Percentiles rank a stretch among this genome's conserved stretches.
These are phyloP conservation scores for Harrya chromipes DNA, from an alignment of 768 basidiomycete species.

Conservation along the genomic window DNA sequence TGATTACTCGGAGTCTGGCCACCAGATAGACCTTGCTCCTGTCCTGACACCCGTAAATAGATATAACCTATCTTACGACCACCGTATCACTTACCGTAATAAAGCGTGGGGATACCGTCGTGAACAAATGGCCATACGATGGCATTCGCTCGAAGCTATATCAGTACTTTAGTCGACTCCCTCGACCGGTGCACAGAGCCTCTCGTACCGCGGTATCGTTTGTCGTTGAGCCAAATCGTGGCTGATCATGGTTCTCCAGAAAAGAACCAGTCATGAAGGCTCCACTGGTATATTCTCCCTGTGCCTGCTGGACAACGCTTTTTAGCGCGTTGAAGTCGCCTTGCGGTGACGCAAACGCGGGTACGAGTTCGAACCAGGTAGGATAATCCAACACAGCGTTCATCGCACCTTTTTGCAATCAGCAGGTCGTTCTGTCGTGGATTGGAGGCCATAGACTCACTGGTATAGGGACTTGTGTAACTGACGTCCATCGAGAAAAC, in stretches of 20 bases:
- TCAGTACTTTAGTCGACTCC: neutral
- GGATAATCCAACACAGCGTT: slow-evolving; percentile 50
- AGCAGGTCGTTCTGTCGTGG: neutral
- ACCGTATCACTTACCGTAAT: slow-evolving; percentile 37
- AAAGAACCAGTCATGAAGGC: slow-evolving; percentile 44
- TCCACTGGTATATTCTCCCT: slow-evolving; percentile 39
- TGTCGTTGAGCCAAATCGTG: slow-evolving; percentile 44
- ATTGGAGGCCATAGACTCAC: slow-evolving; percentile 25
- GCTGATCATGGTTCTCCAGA: slow-evolving; percentile 55
- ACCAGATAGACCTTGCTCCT: slow-evolving; percentile 49
- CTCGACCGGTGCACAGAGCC: too few relatives aligned
- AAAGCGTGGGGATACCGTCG: slow-evolving; percentile 50
- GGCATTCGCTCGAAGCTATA: slow-evolving; percentile 44
- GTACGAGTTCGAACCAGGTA: slow-evolving; percentile 41
- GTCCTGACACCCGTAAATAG: slow-evolving; percentile 29
- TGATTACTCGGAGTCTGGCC: slow-evolving; percentile 46
- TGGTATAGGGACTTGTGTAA: slow-evolving; percentile 40
- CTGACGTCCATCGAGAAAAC: slow-evolving; percentile 42
- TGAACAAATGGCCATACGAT: slow-evolving; percentile 48
- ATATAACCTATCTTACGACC: neutral
- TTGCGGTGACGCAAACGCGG: slow-evolving; percentile 36
- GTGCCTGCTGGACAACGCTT: slow-evolving; percentile 27
- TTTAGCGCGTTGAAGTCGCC: slow-evolving; percentile 35
- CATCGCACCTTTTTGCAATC: slow-evolving; percentile 35
- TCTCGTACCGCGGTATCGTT: slow-evolving; percentile 39